phyloP scores from a whole-genome alignment of 2,329 filamentous ascomycete genomes.

The Aspergillus sp. region DNA sequence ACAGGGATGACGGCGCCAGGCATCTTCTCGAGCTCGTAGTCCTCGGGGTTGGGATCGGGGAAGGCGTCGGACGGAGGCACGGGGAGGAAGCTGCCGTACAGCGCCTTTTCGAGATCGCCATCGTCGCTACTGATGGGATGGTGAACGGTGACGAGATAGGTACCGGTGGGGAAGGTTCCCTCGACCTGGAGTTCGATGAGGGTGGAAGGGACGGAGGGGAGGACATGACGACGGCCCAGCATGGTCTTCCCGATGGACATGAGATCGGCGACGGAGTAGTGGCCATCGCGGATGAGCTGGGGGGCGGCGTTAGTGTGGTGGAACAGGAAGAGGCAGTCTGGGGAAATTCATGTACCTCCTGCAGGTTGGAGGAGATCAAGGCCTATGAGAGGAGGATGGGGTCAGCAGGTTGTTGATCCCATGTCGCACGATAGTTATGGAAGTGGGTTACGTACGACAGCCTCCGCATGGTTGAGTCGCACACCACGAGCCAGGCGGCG shows the following conservation, averaged over 20 bases:
- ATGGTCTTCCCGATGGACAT: constrained; percentile 89
- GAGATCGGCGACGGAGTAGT: constrained; percentile 85
- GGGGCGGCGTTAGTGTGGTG: constrained; percentile 1
- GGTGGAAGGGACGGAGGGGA: constrained; percentile 75
- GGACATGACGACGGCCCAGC: constrained; percentile 88
- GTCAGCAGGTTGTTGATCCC: constrained; percentile 5
- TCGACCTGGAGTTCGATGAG: constrained; percentile 87
- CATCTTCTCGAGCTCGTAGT: constrained; percentile 65
- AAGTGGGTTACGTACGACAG: constrained; percentile 56
- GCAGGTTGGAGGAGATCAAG: constrained; percentile 77
- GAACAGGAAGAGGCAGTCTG: constrained; percentile 1
- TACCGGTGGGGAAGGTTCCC: constrained; percentile 86
- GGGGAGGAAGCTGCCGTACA: constrained; percentile 90
- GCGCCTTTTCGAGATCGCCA: constrained; percentile 77
- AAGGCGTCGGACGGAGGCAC: constrained; percentile 69
- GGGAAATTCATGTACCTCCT: constrained; percentile 59
- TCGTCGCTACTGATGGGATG: constrained; percentile 83
- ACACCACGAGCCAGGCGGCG: constrained; percentile 82
- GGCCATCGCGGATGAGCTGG: constrained; percentile 89
- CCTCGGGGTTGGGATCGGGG: constrained; percentile 60
- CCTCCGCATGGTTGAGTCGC: constrained; percentile 85
- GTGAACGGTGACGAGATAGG: constrained; percentile 92
- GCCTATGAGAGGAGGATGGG: constrained; percentile 23
- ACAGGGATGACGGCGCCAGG: constrained; percentile 77
- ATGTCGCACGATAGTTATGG: neutral